Percentiles rank a stretch among this genome's conserved stretches.
Evolutionary conservation across 768 basidiomycete genomes (phyloP).

Genomic region (Hericium erinaceus): DNA sequence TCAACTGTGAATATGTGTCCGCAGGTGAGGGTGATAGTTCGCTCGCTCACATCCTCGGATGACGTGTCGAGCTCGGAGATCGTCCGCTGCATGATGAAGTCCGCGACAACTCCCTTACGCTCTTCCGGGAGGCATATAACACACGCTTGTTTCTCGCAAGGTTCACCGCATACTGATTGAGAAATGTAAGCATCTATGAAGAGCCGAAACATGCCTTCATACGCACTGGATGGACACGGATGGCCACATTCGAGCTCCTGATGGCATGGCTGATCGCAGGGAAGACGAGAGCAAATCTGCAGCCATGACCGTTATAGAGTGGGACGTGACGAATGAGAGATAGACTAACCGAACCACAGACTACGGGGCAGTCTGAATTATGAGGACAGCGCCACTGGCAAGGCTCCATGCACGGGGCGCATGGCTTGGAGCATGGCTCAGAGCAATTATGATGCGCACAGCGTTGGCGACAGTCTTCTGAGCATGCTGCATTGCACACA

Average conservation of each 20-base stretch:
- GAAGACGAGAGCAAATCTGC: constrained; percentile 29
- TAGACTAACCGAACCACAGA: constrained; percentile 27
- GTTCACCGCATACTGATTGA: constrained; percentile 28
- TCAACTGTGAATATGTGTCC: constrained; percentile 32
- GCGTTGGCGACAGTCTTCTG: constrained; percentile 16
- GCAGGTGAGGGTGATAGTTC: constrained; percentile 23
- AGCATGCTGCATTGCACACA: constrained; percentile 21
- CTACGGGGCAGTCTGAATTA: constrained; percentile 20
- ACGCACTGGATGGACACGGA: constrained; percentile 28
- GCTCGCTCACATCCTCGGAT: constrained; percentile 22
- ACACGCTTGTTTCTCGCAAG: constrained; percentile 25
- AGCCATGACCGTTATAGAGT: not conserved
- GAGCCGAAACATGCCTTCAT: not conserved
- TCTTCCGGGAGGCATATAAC: constrained; percentile 20
- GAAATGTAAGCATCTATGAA: not conserved
- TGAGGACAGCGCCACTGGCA: constrained; percentile 29
- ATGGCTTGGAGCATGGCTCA: constrained; percentile 22
- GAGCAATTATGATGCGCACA: constrained; percentile 23
- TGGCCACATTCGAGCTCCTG: constrained; percentile 27
- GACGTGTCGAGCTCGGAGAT: constrained; percentile 18
- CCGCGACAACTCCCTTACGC: constrained; percentile 22
- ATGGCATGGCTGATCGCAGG: constrained; percentile 26
- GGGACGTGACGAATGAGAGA: not conserved
- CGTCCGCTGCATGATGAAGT: constrained; percentile 25
- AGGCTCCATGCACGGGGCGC: constrained; percentile 26